These are phyloP conservation scores for Metschnikowia gruessii DNA, from an alignment of 805 yeast species.

Conservation along the genomic window DNA sequence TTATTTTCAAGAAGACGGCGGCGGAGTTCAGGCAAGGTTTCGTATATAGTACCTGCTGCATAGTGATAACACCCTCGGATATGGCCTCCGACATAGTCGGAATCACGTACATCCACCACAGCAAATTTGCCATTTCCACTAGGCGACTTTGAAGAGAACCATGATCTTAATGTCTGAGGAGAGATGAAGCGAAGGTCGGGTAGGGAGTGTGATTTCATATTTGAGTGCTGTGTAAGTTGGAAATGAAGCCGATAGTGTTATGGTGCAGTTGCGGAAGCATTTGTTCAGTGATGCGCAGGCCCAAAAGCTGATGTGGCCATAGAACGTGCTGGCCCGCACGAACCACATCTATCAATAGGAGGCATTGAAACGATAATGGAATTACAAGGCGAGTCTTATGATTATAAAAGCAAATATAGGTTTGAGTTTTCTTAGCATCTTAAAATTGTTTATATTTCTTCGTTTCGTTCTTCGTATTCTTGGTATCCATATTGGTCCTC, in stretches of 20 bases:
- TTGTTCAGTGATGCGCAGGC: slow-evolving; percentile 7
- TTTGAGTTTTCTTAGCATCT: too few relatives aligned
- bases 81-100: slow-evolving; percentile 79
- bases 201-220: slow-evolving; percentile 16
- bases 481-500: too few relatives aligned
- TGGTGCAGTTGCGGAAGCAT: slow-evolving; percentile 12
- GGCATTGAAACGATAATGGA: too few relatives aligned
- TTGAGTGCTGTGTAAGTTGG: background rate
- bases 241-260: too few relatives aligned
- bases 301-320: background rate
- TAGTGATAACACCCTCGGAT: slow-evolving; percentile 53
- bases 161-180: slow-evolving; percentile 42
- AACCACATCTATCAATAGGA: too few relatives aligned
- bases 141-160: slow-evolving; percentile 44
- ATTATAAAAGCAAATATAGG: too few relatives aligned
- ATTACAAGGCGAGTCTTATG: too few relatives aligned
- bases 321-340: too few relatives aligned
- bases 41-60: slow-evolving; percentile 48
- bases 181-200: slow-evolving; percentile 48
- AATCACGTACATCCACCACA: slow-evolving; percentile 83
- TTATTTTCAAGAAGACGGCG: slow-evolving; percentile 30
- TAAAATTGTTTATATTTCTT: too few relatives aligned
- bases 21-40: slow-evolving; percentile 38
- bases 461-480: too few relatives aligned
- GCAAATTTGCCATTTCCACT: slow-evolving; percentile 42